Evolutionary conservation across 352 stramenopile species (phyloP), one percentile per base, ranked within the genome.

Genomic region (Pythium rhizo-oryzae): DNA sequence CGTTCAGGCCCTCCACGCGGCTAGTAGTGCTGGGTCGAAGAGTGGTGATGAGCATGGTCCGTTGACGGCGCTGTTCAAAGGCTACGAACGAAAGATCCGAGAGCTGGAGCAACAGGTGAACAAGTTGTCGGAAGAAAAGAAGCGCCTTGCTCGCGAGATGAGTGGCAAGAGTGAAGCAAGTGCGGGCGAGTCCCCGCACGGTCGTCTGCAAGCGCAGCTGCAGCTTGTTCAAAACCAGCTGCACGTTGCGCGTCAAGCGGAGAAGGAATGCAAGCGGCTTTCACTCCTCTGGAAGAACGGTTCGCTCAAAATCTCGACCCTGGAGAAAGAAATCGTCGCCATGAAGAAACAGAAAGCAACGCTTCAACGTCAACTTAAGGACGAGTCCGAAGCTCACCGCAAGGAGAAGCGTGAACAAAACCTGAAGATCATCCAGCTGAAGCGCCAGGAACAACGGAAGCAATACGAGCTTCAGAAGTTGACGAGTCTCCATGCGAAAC

Each of bases 381-480:
- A 76, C 18, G 80, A 79, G 62, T 65, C 71, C 2, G 80, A 80
- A 28, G 30, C 63, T 19, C 78, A 83, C 28, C 76, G 78, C 35
- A 84, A 80, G 23, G 77, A 80, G 33, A 78, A 78, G n/a, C 69
- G 71, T 24, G 70, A 84, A 21, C 71, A 82, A 41, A 70, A 75
- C 41, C 56, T 76, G n/a, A 77, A 85, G 55, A 85, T 82, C 25
- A 44, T 85, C 6, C 77, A 88, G 63, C 44, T 87, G 12, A 85
- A 82, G 41, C 78, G 84, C 1, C 76, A 91, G 49, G 79, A 93
- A 39, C 74, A 87, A 53, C 76, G 84, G 3, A 86, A 78, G 57
- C 74, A 83, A 24, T 82, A 80, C 54, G 74, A 92, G 52, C 54
- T 84, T 6, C 78, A 90, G 35, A 90, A 89, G 60, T 30, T 83